Conservation (phyloP, 345 rosid genomes). For the Turritis glabra region DNA sequence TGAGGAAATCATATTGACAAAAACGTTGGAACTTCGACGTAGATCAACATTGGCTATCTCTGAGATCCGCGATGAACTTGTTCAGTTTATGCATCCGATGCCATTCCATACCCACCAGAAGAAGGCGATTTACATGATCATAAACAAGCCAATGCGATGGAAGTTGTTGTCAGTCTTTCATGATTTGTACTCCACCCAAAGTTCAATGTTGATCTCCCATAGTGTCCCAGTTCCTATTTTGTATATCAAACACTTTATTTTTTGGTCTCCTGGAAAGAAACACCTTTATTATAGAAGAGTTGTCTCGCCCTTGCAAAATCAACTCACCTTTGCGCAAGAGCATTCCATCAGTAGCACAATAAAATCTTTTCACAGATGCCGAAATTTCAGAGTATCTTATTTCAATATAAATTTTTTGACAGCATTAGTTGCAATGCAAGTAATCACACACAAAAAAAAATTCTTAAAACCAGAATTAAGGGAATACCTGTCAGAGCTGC, state of each 20-base stretch:
- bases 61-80: slow-evolving; percentile 27
- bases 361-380: background rate
- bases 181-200: slow-evolving; percentile 37
- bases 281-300: background rate
- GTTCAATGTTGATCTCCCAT: slow-evolving; percentile 17
- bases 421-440: no score
- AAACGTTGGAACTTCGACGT: slow-evolving; percentile 44
- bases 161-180: slow-evolving; percentile 36
- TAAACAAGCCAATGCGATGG: background rate
- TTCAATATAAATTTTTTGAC: background rate
- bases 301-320: slow-evolving; percentile 2
- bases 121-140: slow-evolving; percentile 8
- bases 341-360: slow-evolving; percentile 4
- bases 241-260: slow-evolving; percentile 16
- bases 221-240: slow-evolving; percentile 11
- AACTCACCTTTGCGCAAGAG: background rate
- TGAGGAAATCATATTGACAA: slow-evolving; percentile 30
- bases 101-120: slow-evolving; percentile 26
- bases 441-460: background rate
- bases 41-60: slow-evolving; percentile 43
- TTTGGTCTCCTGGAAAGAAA: slow-evolving; percentile 9
- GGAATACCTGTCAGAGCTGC: background rate
- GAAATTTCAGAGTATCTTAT: background rate
- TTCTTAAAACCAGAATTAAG: background rate
- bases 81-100: slow-evolving; percentile 27